phyloP scores from a whole-genome alignment of 139 green algal species.

The Diplosphaera chodatii region DNA sequence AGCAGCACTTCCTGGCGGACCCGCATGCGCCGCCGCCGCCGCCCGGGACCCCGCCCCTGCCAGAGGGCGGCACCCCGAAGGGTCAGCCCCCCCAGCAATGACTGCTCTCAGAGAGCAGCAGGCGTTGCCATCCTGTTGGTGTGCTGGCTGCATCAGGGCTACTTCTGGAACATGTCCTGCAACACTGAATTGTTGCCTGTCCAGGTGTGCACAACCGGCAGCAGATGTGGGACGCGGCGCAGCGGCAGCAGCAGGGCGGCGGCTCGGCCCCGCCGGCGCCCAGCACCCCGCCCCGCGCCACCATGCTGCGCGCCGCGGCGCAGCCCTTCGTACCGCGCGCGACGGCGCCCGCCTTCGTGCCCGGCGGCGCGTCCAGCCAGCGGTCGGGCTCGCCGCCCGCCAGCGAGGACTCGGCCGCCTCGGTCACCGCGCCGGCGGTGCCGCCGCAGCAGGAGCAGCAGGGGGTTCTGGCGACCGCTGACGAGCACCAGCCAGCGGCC shows the following conservation, averaged over 20 bases:
- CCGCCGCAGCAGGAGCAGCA: slow-evolving; percentile 1
- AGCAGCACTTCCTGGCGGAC: neutral
- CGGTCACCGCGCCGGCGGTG: neutral
- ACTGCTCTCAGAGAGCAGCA: no score
- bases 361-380: slow-evolving; percentile 5
- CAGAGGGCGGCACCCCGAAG: neutral
- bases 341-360: slow-evolving; percentile 8
- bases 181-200: no score
- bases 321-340: slow-evolving; percentile 1
- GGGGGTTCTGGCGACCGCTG: no score
- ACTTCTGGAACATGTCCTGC: no score
- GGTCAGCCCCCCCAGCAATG: no score
- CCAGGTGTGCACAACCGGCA: no score
- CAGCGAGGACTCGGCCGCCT: neutral
- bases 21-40: neutral
- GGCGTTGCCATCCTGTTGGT: no score
- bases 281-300: neutral
- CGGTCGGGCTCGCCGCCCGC: neutral
- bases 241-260: neutral
- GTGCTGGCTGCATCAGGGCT: no score
- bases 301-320: neutral
- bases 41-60: neutral
- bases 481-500: no score
- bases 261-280: neutral
- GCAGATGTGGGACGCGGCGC: neutral